Percentiles rank a stretch among this genome's conserved stretches.
phyloP scores from a whole-genome alignment of 148 eudicot genomes.

The Fagopyrum homotropicum region DNA sequence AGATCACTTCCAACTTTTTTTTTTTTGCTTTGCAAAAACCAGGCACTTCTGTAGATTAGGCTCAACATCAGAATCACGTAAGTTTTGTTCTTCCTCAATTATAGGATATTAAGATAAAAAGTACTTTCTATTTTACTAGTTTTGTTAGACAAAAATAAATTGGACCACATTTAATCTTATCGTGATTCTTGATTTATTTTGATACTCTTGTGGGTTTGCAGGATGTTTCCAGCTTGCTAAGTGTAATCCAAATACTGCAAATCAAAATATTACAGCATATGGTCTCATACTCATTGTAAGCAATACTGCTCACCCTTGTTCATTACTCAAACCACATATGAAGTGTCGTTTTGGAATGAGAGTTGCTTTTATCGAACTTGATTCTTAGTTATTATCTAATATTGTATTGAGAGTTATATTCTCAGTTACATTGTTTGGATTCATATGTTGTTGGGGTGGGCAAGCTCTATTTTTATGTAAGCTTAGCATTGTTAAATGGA shows the following conservation, averaged over 20 bases:
- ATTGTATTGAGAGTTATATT: too few relatives aligned
- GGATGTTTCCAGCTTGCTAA: conserved; percentile 75
- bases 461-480: not conserved
- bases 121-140: not conserved
- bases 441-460: not conserved
- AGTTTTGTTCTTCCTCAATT: conserved; percentile 11
- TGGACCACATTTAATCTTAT: not conserved
- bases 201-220: conserved; percentile 22
- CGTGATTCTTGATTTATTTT: not conserved
- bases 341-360: not conserved
- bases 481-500: not conserved
- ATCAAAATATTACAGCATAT: conserved; percentile 67
- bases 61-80: conserved; percentile 56
- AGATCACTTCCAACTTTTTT: not conserved
- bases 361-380: too few relatives aligned
- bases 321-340: not conserved
- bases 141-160: not conserved
- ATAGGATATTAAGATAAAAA: not conserved
- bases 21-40: conserved; percentile 16
- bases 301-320: not conserved
- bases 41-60: conserved; percentile 90
- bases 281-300: conserved; percentile 82
- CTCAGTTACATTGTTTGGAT: not conserved
- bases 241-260: conserved; percentile 57
- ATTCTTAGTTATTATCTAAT: too few relatives aligned